Base-by-base conservation (phyloP, 495 filamentous ascomycete species). In the Aspergillus asperescens region DNA sequence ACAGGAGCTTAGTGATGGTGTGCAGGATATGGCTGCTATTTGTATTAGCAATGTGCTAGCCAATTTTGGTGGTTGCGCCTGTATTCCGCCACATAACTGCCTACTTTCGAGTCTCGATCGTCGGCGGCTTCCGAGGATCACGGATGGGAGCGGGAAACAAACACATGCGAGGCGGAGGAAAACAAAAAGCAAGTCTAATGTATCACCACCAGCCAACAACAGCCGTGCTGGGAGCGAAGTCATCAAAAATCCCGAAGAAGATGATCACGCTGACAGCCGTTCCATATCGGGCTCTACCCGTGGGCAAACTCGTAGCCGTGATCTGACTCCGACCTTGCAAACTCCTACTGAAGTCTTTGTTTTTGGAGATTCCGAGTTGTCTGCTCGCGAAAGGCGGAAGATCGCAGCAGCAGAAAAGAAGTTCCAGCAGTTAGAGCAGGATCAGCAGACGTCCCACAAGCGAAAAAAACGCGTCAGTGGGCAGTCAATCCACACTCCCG, bases 41-140 rank as follows among this genome's bases (percentile, higher is more conserved):
- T 83, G 81, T 75, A 79, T 91, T n/a, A 80, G 83, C 52, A 80
- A 78, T 39, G 81, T 93, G 7, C 81, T 95, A 1, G 83, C 88
- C 5, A 86, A 93, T 61, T 88, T 90, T 63, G 91, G 91, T 23
- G 89, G 88, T 7, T 96, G 91, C 70, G 90, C 90, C 4, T 96
- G 91, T 66, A 76, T 83, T 47, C 66, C 79, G 3, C 74, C 79
- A 0, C 60, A 72, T 9, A 76, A 82, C 23, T 95, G 90, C 60
- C 74, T 82, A 6, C 80, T 95, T 61, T 78, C 80, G 22, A 82
- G 79, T n/a, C 84, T 91, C 37, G 86, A 89, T 70, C 80, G 82
- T 50, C 83, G 81, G 24, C 79, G 81, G 54, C 65, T 77, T 48
- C 59, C 74, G 12, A 81, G 77, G 45, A 52, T 70, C 4, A 68